A percentile compares a stretch with the other conserved stretches of the same genome.
Conservation (phyloP, 2,329 filamentous ascomycete species). For the Nemania sp. region DNA sequence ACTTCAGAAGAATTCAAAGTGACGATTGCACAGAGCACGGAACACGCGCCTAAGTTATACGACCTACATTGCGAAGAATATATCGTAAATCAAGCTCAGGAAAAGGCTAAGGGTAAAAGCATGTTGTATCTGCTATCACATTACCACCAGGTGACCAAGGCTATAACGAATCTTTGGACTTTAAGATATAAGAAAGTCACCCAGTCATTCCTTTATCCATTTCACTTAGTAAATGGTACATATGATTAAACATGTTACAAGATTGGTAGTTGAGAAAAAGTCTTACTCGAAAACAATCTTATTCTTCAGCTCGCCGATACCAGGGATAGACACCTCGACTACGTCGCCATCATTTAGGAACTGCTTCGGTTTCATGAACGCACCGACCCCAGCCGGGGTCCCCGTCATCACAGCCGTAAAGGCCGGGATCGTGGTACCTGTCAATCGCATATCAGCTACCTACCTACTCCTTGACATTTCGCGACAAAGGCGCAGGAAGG, state of each 20-base stretch:
- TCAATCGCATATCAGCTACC: neutral
- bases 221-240: conserved; percentile 5
- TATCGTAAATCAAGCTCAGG: neutral
- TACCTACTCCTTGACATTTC: neutral
- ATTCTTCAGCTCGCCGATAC: conserved; percentile 49
- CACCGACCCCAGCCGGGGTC: conserved; percentile 57
- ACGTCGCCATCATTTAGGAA: conserved; percentile 54
- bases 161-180: conserved; percentile 20
- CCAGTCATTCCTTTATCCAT: conserved; percentile 4
- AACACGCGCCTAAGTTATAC: neutral
- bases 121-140: neutral
- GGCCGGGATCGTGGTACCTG: conserved; percentile 57
- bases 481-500: neutral
- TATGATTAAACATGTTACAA: neutral
- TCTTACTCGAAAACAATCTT: conserved; percentile 49
- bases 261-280: neutral
- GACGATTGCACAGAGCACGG: neutral
- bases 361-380: conserved; percentile 49
- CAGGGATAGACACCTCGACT: conserved; percentile 46
- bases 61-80: neutral
- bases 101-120: neutral
- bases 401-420: conserved; percentile 64
- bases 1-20: neutral
- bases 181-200: conserved; percentile 21
- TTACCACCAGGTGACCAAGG: conserved; percentile 6